Evolutionary conservation across 768 basidiomycete genomes (phyloP), one percentile per base, ranked within the genome.

Genomic region (Tephrocybe sp.): DNA sequence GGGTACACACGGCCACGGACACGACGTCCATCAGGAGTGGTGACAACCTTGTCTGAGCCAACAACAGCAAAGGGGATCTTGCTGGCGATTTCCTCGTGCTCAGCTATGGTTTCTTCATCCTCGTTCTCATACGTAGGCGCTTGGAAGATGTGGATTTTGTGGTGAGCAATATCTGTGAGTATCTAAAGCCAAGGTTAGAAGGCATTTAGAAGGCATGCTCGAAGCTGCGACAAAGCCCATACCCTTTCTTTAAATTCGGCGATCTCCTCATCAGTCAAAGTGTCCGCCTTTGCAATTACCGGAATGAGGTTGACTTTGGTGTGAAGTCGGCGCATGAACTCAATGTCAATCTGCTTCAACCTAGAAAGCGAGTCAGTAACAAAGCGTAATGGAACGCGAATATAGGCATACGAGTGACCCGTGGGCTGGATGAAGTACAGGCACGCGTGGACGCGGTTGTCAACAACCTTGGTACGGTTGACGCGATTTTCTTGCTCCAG

Each of bases 51-150:
- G 71, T 98, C 88, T 20, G 96, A 98, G 21, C 97, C 97, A 43
- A 99, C 97, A 42, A 99, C 88, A 42, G 97, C 97, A 61, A 99
- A 99, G 15, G 97, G 97, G 62, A 99, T 95, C 73, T 98, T 98
- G 85, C 90, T 86, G 38, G 88, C 88, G 63, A 99, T 98, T 72
- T 97, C 97, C 71, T 98, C 96, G 34, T 93, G 90, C 72, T 99
- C 97, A 4, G 93, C 92, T 51, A 98, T 75, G 1, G 95, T 97
- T 75, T 99, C 97, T 68, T 98, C 97, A 60, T 99, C 97, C 70
- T 99, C 97, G 59, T 95, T 93, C 52, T 98, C 95, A 63, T 99
- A 98, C 1, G 88, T 86, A 0, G 97, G 97, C 1, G 97, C 95
- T 67, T 96, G 89, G 87, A 97, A 99, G 65, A 98, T 98, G 60